Evolutionary conservation across 805 yeast species (phyloP).

Genomic region (Suhomyces pyralidae): DNA sequence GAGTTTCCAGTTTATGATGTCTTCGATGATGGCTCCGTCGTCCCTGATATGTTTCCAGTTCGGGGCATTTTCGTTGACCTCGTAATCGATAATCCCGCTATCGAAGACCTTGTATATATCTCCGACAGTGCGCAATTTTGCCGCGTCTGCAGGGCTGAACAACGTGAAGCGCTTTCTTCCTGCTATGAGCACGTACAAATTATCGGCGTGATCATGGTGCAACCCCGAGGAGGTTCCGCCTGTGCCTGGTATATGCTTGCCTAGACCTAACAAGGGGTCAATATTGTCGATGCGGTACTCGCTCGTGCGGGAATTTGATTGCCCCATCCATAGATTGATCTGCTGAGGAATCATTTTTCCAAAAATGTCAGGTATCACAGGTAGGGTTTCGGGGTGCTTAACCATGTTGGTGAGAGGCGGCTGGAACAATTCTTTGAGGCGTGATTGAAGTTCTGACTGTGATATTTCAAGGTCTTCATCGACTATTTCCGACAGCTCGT

Average conservation of each 20-base stretch:
- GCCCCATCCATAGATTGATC: conserved; percentile 73
- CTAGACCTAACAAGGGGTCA: conserved; percentile 37
- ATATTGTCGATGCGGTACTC: conserved; percentile 11
- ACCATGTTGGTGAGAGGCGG: conserved; percentile 54
- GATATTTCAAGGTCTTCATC: conserved; percentile 21
- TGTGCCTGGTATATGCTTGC: conserved; percentile 53
- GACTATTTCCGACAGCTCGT: conserved; percentile 10
- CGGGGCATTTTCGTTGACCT: conserved; percentile 51
- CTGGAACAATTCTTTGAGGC: conserved; percentile 53
- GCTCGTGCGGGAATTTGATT: conserved; percentile 16
- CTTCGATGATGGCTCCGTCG: conserved; percentile 59
- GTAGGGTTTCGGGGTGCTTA: conserved; percentile 24
- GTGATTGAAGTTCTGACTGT: conserved; percentile 31
- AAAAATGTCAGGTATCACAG: conserved; percentile 43
- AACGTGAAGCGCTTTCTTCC: conserved; percentile 68
- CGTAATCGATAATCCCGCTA: conserved; percentile 70
- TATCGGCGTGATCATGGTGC: conserved; percentile 82
- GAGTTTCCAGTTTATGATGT: conserved; percentile 45
- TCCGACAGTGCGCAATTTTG: conserved; percentile 62
- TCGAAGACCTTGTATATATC: conserved; percentile 47
- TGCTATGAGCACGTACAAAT: conserved; percentile 57
- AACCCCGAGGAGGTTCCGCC: conserved; percentile 65
- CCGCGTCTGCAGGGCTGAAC: conserved; percentile 61
- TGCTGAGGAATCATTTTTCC: conserved; percentile 58
- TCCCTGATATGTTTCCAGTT: conserved; percentile 59